These are phyloP conservation scores for Cladosporium cucumerinum DNA, from an alignment of 2,329 filamentous ascomycete species.

Conservation along the genomic window DNA sequence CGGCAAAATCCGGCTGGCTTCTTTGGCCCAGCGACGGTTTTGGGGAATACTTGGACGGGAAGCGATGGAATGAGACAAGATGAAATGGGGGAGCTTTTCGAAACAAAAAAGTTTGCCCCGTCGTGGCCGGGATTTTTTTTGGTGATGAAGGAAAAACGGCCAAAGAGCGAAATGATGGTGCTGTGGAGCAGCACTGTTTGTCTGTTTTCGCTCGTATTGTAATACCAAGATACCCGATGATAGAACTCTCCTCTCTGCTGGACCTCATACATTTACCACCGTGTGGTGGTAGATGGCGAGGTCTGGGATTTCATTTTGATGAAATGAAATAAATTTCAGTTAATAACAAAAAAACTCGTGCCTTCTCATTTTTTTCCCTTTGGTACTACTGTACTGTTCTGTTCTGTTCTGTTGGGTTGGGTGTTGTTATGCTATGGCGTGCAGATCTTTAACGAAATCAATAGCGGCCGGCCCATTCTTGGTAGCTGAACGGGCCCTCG, in stretches of 20 bases:
- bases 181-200: not conserved
- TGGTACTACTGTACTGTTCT: too few species aligned
- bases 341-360: not conserved
- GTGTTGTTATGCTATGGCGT: too few species aligned
- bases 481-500: too few species aligned
- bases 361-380: not conserved
- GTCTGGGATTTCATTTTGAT: slow-evolving; percentile 19
- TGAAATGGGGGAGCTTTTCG: not conserved
- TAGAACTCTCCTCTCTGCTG: slow-evolving; percentile 23
- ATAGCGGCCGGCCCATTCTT: too few species aligned
- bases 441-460: too few species aligned
- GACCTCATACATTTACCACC: too few species aligned
- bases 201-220: slow-evolving; percentile 15
- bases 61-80: not conserved
- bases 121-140: not conserved
- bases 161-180: not conserved
- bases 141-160: not conserved
- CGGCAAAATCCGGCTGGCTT: not conserved
- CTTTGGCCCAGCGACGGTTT: not conserved
- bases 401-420: too few species aligned
- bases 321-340: not conserved
- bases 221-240: slow-evolving; percentile 22
- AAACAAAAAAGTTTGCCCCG: not conserved
- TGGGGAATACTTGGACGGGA: not conserved
- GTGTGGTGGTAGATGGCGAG: slow-evolving; percentile 2